Evolutionary conservation across 2,329 filamentous ascomycete genomes (phyloP).

Genomic region (Pseudocercospora pini-densiflorae): DNA sequence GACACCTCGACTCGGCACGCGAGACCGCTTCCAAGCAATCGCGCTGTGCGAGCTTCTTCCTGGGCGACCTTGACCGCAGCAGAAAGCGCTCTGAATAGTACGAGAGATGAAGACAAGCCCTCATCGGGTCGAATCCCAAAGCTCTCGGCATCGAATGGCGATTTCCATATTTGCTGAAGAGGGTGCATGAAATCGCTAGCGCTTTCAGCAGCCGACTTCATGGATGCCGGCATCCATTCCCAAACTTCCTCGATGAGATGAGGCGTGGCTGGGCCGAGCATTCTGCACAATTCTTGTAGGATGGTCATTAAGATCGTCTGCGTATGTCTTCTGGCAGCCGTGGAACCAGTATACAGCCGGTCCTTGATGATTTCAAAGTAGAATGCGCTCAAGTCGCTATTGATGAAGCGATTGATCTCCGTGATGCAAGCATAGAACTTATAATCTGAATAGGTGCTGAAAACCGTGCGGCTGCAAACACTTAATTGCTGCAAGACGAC

Average conservation of each 20-base stretch:
- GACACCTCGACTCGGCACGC: conserved; percentile 71
- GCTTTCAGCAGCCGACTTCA: conserved; percentile 25
- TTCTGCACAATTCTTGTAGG: conserved; percentile 72
- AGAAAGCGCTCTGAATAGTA: conserved; percentile 55
- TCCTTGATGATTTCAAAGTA: conserved; percentile 95
- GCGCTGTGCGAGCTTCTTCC: conserved; percentile 72
- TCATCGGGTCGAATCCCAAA: conserved; percentile 10
- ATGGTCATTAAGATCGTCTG: conserved; percentile 65
- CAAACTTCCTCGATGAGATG: conserved; percentile 87
- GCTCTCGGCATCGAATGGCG: conserved; percentile 23
- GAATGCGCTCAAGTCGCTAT: conserved; percentile 83
- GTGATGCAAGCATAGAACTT: conserved; percentile 82
- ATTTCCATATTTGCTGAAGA: conserved; percentile 33
- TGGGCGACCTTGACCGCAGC: conserved; percentile 74
- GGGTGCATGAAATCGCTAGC: conserved; percentile 26
- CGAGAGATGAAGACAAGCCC: conserved; percentile 54
- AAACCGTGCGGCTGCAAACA: conserved; percentile 67
- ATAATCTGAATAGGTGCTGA: conserved; percentile 67
- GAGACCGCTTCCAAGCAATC: conserved; percentile 78
- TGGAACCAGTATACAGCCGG: conserved; percentile 81
- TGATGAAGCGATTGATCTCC: conserved; percentile 78
- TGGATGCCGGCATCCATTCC: conserved; percentile 67
- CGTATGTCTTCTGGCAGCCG: conserved; percentile 62
- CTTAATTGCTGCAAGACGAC: conserved; percentile 78
- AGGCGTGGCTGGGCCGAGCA: conserved; percentile 81